A percentile compares a stretch with the other conserved stretches of the same genome.
Evolutionary conservation across 2,329 filamentous ascomycete genomes (phyloP).

Genomic region (Pseudomassariella vexata): DNA sequence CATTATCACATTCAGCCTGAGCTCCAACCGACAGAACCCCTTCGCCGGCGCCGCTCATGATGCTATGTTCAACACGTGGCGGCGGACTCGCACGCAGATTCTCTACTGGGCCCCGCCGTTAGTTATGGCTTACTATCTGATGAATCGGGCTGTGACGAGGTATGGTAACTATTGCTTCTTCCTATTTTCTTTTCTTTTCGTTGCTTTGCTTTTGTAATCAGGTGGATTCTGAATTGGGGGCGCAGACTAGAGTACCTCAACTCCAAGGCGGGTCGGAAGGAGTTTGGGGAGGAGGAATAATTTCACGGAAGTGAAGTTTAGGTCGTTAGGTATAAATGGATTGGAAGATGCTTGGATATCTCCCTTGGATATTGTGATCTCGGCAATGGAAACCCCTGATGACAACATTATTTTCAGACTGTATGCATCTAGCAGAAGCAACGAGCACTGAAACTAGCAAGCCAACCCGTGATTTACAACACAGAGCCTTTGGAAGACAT

Average conservation of each 20-base stretch:
- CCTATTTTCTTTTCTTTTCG: neutral
- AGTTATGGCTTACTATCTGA: constrained; percentile 69
- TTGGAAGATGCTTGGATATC: too few relatives aligned
- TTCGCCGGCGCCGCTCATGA: constrained; percentile 72
- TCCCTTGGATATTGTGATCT: too few relatives aligned
- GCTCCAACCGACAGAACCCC: constrained; percentile 83
- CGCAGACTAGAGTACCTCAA: constrained; percentile 25
- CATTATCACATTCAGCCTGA: constrained; percentile 59
- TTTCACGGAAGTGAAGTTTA: too few relatives aligned
- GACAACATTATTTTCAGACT: too few relatives aligned
- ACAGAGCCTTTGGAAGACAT: too few relatives aligned
- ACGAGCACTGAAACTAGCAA: too few relatives aligned
- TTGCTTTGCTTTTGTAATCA: too few relatives aligned
- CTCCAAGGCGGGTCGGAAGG: constrained; percentile 24
- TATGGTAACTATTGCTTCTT: constrained; percentile 32
- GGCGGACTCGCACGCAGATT: constrained; percentile 78
- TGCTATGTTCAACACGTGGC: constrained; percentile 93
- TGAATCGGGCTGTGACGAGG: constrained; percentile 91
- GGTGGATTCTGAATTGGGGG: constrained; percentile 4
- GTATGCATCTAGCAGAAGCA: too few relatives aligned
- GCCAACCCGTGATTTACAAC: too few relatives aligned
- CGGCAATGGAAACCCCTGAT: too few relatives aligned
- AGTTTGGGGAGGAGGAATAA: too few relatives aligned
- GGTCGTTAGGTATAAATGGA: too few relatives aligned
- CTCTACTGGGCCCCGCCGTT: constrained; percentile 84